Evolutionary conservation across 129 eudicot genomes (phyloP).

Genomic region (Daucus carota): DH1_v3.0 NC_030388.2:28477001-28477500

Average conservation of each 20-base stretch:
- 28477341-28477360: neutral
- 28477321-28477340: neutral
- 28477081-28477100: neutral
- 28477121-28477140: neutral
- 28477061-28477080: neutral
- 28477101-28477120: neutral
- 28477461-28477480: slow-evolving; percentile 31
- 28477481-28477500: slow-evolving; percentile 46
- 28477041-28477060: neutral
- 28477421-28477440: neutral
- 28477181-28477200: neutral
- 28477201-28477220: neutral
- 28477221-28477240: neutral
- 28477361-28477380: neutral
- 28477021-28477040: neutral
- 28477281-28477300: neutral
- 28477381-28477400: slow-evolving; percentile 11
- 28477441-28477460: slow-evolving; percentile 23
- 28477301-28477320: neutral
- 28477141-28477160: neutral
- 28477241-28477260: neutral
- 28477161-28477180: neutral
- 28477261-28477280: neutral
- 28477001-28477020: neutral
- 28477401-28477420: slow-evolving; percentile 19